Evolutionary conservation across 139 green algal genomes (phyloP), one percentile per base, ranked within the genome.

Genomic region (Pleodorina starrii): DNA sequence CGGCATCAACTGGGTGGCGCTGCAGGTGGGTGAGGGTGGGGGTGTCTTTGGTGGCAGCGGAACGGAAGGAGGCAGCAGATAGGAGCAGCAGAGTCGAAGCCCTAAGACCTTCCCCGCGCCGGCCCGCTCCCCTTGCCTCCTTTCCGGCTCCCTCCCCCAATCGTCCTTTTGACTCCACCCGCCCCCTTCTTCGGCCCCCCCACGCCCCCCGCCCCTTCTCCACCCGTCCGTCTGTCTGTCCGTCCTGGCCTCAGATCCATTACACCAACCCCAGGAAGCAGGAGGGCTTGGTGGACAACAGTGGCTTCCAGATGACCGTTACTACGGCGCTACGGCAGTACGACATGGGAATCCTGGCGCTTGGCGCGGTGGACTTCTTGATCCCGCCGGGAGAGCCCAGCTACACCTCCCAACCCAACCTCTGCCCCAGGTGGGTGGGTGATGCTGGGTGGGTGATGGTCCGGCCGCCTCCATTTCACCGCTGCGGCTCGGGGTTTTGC

Each of bases 331-430:
- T 89, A 75, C 66, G 84, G 29, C 69, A 51, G n/a, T 73, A 89
- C 46, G 84, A 89, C 68, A 81, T 89, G 68, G 84, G 84, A n/a
- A 38, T 89, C 16, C 35, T 89, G 66, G 29, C 54, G 50, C 32
- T 89, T 5, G 84, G 84, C 59, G 29, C 32, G n/a, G 11, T 77
- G 16, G n/a, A 40, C 21, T 83, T 89, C 51, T 1, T 35, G 36
- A 72, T 81, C 36, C 84, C 84, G 32, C 44, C 76, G 44, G 50
- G 35, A 27, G 57, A 35, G 1, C 5, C 17, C 16, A 48, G 17
- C 35, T 84, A 25, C 35, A 38, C 27, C 19, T 36, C 50, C n/a
- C 10, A 0, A 27, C 48, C 69, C 84, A 89, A 73, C 71, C 44
- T 78, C 48, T 89, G 84, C 69, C 84, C 84, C 21, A 74, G 21